Evolutionary conservation across 352 stramenopile genomes (phyloP).

Genomic region (Phytophthora melonis): DNA sequence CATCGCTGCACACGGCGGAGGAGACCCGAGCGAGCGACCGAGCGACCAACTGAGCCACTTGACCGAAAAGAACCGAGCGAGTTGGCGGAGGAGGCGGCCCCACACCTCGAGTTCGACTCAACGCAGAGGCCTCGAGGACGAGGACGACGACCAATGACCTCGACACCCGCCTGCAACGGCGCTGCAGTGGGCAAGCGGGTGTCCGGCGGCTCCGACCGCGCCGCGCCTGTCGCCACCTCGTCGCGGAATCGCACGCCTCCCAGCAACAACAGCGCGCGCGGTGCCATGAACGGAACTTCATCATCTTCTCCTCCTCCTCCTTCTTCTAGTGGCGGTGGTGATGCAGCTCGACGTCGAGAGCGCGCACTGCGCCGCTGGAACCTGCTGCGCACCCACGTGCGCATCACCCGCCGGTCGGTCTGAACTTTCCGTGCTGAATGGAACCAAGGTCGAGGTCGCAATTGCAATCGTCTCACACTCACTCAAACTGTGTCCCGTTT

Average conservation of each 20-base stretch:
- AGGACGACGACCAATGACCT: constrained; percentile 26
- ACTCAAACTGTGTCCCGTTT: not conserved
- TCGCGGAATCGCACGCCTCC: not conserved
- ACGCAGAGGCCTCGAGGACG: not conserved
- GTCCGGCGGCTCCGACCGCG: not conserved
- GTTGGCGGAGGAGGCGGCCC: not conserved
- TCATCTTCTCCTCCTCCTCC: not conserved
- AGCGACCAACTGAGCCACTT: constrained; percentile 18
- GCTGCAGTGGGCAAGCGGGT: constrained; percentile 12
- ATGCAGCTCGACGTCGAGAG: not conserved
- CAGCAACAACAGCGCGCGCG: not conserved
- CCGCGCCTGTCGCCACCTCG: not conserved
- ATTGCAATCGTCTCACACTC: constrained; percentile 6
- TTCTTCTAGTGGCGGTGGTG: not conserved
- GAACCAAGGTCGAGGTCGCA: not conserved
- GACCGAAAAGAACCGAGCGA: constrained; percentile 18
- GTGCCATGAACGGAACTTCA: not conserved
- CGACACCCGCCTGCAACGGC: constrained; percentile 20
- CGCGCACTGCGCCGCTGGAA: constrained; percentile 58
- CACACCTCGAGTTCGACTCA: not conserved
- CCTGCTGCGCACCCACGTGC: constrained; percentile 69
- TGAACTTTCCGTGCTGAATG: constrained; percentile 13
- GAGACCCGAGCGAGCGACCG: not conserved
- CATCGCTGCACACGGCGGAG: constrained; percentile 14
- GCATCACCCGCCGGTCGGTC: constrained; percentile 68